Evolutionary conservation across 331 rosid species (phyloP).

Genomic region (Quercus phellos): DNA sequence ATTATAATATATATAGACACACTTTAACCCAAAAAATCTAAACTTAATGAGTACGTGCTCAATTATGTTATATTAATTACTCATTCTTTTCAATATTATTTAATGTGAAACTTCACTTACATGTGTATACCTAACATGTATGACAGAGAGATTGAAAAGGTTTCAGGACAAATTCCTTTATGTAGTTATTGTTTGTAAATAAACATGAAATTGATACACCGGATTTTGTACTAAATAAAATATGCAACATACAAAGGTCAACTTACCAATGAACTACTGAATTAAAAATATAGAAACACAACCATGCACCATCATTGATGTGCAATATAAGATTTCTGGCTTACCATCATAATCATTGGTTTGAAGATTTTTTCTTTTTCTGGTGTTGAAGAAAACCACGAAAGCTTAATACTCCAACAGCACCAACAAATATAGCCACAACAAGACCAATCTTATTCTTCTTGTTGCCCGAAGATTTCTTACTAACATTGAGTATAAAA

Average conservation of each 20-base stretch:
- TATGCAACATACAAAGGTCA: background rate
- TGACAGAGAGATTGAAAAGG: background rate
- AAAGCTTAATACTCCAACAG: conserved; percentile 32
- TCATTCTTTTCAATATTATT: no score
- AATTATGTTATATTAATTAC: no score
- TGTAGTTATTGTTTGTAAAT: background rate
- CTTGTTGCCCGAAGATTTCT: conserved; percentile 35
- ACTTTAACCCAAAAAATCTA: rapidly evolving
- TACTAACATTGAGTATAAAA: conserved; percentile 51
- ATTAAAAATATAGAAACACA: background rate
- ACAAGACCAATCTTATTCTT: conserved; percentile 44
- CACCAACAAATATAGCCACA: conserved; percentile 51
- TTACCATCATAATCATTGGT: conserved; percentile 49
- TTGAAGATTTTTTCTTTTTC: conserved; percentile 35
- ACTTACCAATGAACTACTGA: background rate
- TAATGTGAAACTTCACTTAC: no score
- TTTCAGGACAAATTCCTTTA: background rate
- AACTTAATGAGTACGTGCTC: no score
- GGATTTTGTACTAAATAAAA: background rate
- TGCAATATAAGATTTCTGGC: background rate
- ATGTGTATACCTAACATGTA: background rate
- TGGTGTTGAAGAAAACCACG: conserved; percentile 20
- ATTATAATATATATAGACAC: no score
- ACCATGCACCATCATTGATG: background rate
- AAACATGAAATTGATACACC: background rate